Evolutionary conservation across 495 filamentous ascomycete genomes (phyloP), one percentile per base, ranked within the genome.

Genomic region (Copromyces sp.): DNA sequence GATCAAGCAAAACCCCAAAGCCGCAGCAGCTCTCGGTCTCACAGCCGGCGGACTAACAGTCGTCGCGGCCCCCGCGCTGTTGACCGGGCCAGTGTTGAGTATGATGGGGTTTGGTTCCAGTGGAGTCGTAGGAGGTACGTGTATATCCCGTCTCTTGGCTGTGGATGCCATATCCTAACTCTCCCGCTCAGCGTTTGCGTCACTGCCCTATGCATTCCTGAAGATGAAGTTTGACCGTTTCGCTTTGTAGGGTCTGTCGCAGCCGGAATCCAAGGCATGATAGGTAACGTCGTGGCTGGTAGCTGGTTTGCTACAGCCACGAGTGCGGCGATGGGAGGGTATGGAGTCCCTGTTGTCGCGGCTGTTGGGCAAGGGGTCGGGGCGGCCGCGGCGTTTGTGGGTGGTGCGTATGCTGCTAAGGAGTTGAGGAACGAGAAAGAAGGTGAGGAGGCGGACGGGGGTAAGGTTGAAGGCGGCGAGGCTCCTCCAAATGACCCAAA

Each of bases 111-210:
- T 76, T 44, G 53, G 70, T 1, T 59, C 68, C 0, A 12, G n/a
- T 3, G 74, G 74, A 0, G 5, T 72, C 2, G 38, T 70, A 39
- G 74, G 40, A 45, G 74, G 74, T 76, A 68, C 40, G 71, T 42
- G 4, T 65, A 59, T 59, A 3, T 59, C 20, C 1, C 39, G 24
- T 53, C 1, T 12, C 24, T 20, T 71, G 14, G 42, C 17, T 7
- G 35, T 16, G 29, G 37, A 35, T 12, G 17, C 38, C 14, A 24
- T 39, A 17, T 32, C 14, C 3, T 14, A 8, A 17, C 12, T 65
- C 5, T 4, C 35, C 4, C 11, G 9, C 35, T 61, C 8, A 9
- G 17, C 16, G 45, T 37, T 61, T 45, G 70, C 38, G 11, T 71
- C 32, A 38, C 32, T 65, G 42, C 39, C 24, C 1, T 24, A 20